Conservation (phyloP, 345 rosid species). For the Rhizophora apiculata region DNA sequence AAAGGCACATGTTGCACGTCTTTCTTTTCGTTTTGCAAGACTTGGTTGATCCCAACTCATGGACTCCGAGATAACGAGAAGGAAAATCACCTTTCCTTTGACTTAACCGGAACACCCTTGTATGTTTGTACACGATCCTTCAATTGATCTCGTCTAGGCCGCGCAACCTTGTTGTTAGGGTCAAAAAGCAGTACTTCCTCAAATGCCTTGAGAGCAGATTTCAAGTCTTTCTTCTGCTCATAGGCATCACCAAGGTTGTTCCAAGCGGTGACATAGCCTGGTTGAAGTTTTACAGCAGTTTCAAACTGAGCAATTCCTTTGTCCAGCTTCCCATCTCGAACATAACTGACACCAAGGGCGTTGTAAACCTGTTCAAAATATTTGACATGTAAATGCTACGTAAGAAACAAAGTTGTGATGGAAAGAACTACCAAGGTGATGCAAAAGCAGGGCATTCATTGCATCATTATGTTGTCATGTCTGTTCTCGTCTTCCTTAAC, state of each 20-base stretch:
- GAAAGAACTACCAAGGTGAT: no score
- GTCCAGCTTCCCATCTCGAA: constrained; percentile 73
- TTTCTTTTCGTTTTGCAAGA: no score
- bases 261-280: constrained; percentile 97
- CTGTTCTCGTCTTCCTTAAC: no score
- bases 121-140: constrained; percentile 70
- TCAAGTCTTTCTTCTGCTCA: constrained; percentile 78
- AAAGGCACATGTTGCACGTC: no score
- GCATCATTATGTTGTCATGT: no score
- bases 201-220: constrained; percentile 81
- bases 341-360: constrained; percentile 76
- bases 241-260: constrained; percentile 98
- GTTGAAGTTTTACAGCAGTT: constrained; percentile 82
- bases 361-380: constrained; percentile 39
- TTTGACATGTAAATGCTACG: background rate
- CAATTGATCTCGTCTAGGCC: constrained; percentile 74
- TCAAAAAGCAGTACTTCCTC: constrained; percentile 88
- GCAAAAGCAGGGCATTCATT: no score
- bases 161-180: constrained; percentile 82
- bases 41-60: no score
- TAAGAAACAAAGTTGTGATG: no score
- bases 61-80: no score
- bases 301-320: constrained; percentile 83
- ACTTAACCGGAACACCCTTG: constrained; percentile 71
- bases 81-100: constrained; percentile 59